Percentiles rank a stretch among this genome's conserved stretches.
Conservation (phyloP, 352 stramenopile species). For the Phytophthora brassicae region DNA sequence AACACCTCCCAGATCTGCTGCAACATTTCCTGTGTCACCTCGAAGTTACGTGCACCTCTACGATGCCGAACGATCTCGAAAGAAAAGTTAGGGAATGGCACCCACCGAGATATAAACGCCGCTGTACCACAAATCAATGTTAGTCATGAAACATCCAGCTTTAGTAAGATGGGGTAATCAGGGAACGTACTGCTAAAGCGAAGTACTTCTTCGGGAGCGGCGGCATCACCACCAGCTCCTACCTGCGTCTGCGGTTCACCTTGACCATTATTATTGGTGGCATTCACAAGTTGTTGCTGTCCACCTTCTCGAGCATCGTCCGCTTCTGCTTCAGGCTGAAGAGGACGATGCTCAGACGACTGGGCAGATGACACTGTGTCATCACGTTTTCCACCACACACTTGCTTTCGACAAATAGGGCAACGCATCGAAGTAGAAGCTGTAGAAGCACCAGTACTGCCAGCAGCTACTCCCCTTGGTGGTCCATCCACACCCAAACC, state of each 20-base stretch:
- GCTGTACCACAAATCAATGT: constrained; percentile 34
- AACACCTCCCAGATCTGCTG: constrained; percentile 80
- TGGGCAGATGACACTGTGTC: constrained; percentile 2
- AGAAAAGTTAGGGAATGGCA: constrained; percentile 73
- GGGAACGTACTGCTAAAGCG: constrained; percentile 83
- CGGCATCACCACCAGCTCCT: constrained; percentile 5
- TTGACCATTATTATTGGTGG: constrained; percentile 8
- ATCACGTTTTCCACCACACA: constrained; percentile 44
- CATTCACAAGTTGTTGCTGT: constrained; percentile 9
- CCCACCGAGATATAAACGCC: constrained; percentile 66
- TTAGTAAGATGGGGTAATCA: too few relatives aligned
- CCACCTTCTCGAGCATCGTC: constrained; percentile 1
- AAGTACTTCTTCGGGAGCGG: constrained; percentile 55
- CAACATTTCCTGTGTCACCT: constrained; percentile 71
- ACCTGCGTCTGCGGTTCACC: constrained; percentile 11
- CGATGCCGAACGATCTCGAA: constrained; percentile 77
- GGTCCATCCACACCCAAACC: constrained; percentile 37
- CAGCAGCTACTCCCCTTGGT: constrained; percentile 5
- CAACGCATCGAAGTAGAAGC: constrained; percentile 46
- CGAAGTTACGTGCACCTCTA: constrained; percentile 30
- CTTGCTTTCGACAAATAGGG: constrained; percentile 64
- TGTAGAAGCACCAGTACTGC: neutral
- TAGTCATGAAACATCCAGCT: too few relatives aligned
- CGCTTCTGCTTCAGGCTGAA: constrained; percentile 21
- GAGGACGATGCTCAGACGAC: constrained; percentile 2